Base-by-base conservation (phyloP, 148 eudicot species). In the Pouteria glomerata region DNA sequence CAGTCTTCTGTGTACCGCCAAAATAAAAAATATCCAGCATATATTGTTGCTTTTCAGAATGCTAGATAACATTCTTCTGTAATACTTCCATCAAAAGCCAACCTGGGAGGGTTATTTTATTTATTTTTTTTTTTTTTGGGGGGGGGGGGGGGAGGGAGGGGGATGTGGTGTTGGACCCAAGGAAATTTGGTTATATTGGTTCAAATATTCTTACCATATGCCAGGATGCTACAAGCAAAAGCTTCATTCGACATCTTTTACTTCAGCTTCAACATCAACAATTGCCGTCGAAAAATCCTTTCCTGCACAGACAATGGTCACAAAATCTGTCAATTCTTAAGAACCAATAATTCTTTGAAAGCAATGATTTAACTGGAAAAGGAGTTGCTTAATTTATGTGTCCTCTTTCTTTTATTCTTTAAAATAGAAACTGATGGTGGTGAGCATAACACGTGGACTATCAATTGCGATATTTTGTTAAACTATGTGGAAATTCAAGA, bases 231-330 rank as follows among this genome's bases (percentile, higher is more conserved):
- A 19, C 26, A 21, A 33, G 33, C 0, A 41, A 47, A 59, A 48
- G 41, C 53, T 75, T 89, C 83, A 92, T 19, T 92, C 97, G 18
- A 77, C 86, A 70, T 92, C 97, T 74, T 68, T 86, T 18, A 92
- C 74, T 75, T 92, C 97, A 61, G 97, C 97, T 83, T 92, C 97
- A 72, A 92, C 72, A 76, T 92, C 97, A 39, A 92, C 90, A 63
- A 89, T 73, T 37, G 77, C 66, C 37, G 57, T 52, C 5, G 92
- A 78, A 31, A 83, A 74, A 47, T 79, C 66, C 66, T 82, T 88
- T 74, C 80, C 96, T 92, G 91, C 63, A 45, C 47, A 80, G 34
- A 27, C 63, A 53, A 34, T 1, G 30, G 23, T 23, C 41, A 50
- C 31, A 63, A 60, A 47, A 50, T 57, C 42, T 57, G 52, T 12